These are phyloP conservation scores for Saccharomyces mikatae DNA, from an alignment of 805 yeast genomes.

Conservation along the genomic window DNA sequence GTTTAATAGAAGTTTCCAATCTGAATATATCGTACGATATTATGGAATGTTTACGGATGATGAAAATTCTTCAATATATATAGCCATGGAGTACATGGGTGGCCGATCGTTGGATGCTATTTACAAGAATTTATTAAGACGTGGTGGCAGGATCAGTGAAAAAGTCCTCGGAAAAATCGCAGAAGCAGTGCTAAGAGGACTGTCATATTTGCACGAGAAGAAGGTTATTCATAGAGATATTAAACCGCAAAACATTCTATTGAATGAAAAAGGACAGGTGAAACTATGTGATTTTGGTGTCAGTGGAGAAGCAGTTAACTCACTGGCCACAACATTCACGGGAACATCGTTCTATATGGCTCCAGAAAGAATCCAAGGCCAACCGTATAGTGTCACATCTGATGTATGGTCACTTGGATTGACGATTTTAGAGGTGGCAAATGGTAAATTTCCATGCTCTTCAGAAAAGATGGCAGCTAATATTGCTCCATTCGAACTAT, in stretches of 20 bases:
- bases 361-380: constrained; percentile 93
- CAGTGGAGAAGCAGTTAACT: constrained; percentile 91
- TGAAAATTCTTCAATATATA: constrained; percentile 71
- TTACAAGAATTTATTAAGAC: constrained; percentile 62
- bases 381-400: constrained; percentile 88
- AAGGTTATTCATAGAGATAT: constrained; percentile 91
- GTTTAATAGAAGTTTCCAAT: constrained; percentile 73
- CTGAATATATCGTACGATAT: constrained; percentile 81
- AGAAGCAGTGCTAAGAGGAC: constrained; percentile 73
- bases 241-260: constrained; percentile 85
- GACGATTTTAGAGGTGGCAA: constrained; percentile 86
- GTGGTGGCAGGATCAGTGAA: constrained; percentile 86
- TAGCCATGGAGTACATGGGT: constrained; percentile 96
- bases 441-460: constrained; percentile 79
- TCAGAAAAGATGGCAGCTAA: constrained; percentile 36
- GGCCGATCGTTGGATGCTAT: constrained; percentile 86
- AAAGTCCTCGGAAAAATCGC: constrained; percentile 88
- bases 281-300: constrained; percentile 97
- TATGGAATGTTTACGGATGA: constrained; percentile 86
- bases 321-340: constrained; percentile 91
- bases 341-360: constrained; percentile 99
- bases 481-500: constrained; percentile 78
- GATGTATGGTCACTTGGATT: constrained; percentile 96
- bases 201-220: constrained; percentile 80
- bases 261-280: constrained; percentile 70